Percentiles rank a stretch among this genome's conserved stretches.
These are phyloP conservation scores for Clitocybe nebularis DNA, from an alignment of 1,284 basidiomycete species.

Conservation along the genomic window DNA sequence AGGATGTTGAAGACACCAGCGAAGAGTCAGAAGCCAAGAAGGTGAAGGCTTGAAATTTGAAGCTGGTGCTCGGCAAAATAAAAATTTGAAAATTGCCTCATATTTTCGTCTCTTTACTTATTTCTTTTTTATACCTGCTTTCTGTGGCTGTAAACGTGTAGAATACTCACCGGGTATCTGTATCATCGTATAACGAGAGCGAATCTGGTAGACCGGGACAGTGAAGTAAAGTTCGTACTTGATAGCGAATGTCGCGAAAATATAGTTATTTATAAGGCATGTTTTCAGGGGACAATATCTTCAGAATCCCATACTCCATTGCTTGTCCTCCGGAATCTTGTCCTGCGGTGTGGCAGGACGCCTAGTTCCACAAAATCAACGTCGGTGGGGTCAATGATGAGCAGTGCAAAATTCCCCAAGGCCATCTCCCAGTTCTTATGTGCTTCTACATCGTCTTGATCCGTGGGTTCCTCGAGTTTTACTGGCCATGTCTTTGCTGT, in stretches of 20 bases:
- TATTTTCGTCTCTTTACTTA: slow-evolving; percentile 16
- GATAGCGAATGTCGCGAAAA: no score
- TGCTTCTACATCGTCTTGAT: slow-evolving; percentile 40
- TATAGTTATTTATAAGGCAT: not conserved
- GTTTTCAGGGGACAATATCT: slow-evolving; percentile 50
- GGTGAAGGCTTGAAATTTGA: slow-evolving; percentile 31
- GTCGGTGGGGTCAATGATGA: slow-evolving; percentile 59
- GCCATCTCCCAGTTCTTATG: slow-evolving; percentile 45
- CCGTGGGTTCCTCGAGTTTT: slow-evolving; percentile 32
- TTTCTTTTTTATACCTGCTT: slow-evolving; percentile 19
- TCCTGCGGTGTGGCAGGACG: slow-evolving; percentile 51
- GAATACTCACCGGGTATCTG: slow-evolving; percentile 9
- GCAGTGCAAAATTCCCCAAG: slow-evolving; percentile 57
- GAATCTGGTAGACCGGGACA: no score
- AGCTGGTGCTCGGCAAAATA: slow-evolving; percentile 4
- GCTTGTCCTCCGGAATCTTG: slow-evolving; percentile 40
- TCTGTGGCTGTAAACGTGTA: slow-evolving; percentile 12
- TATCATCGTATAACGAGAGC: no score
- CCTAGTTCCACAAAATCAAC: slow-evolving; percentile 63
- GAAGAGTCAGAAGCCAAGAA: slow-evolving; percentile 39
- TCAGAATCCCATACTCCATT: slow-evolving; percentile 49
- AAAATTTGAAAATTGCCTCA: no score
- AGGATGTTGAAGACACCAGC: slow-evolving; percentile 22
- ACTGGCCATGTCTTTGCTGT: slow-evolving; percentile 56
- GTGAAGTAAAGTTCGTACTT: no score